These are phyloP conservation scores for Trypanosoma boissoni DNA, from an alignment of 208 protist species.

Conservation along the genomic window DNA sequence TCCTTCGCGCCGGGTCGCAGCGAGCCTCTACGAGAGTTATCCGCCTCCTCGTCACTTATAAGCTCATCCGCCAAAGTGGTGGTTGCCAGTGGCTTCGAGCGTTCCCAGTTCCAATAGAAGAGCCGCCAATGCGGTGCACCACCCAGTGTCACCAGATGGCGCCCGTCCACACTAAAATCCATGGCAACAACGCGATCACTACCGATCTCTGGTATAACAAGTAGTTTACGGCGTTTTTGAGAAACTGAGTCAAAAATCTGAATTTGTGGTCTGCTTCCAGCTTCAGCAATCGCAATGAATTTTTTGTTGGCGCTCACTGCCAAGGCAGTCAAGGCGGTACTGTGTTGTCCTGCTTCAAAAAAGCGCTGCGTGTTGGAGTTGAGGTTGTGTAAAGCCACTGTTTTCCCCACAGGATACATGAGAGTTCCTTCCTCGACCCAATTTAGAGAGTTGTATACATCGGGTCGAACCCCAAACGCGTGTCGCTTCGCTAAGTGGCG, in stretches of 20 bases:
- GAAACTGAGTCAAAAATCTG: conserved; percentile 88
- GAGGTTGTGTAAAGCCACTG: conserved; percentile 78
- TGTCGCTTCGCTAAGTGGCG: conserved; percentile 74
- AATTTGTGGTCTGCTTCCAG: conserved; percentile 59
- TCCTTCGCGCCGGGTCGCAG: too few relatives aligned
- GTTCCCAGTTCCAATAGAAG: conserved; percentile 92
- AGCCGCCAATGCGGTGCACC: conserved; percentile 79
- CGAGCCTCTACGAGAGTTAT: too few relatives aligned
- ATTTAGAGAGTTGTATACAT: conserved; percentile 60
- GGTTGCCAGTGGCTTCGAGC: conserved; percentile 78
- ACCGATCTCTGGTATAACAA: conserved; percentile 70
- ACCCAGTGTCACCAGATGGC: conserved; percentile 87
- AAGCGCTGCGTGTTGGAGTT: conserved; percentile 81
- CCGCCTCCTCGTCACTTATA: not conserved
- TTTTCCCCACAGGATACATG: conserved; percentile 85
- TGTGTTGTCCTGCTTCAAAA: conserved; percentile 62
- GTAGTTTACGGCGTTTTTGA: conserved; percentile 81
- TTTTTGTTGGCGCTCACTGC: conserved; percentile 92
- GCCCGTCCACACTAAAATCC: conserved; percentile 83
- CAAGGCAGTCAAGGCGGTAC: conserved; percentile 87
- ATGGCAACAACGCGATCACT: conserved; percentile 79
- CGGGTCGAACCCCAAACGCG: conserved; percentile 70
- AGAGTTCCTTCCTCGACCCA: conserved; percentile 88
- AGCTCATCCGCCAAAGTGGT: conserved; percentile 32
- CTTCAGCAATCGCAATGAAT: conserved; percentile 94